Conservation (phyloP, 257 asterid species). For the Salvia splendens region DNA sequence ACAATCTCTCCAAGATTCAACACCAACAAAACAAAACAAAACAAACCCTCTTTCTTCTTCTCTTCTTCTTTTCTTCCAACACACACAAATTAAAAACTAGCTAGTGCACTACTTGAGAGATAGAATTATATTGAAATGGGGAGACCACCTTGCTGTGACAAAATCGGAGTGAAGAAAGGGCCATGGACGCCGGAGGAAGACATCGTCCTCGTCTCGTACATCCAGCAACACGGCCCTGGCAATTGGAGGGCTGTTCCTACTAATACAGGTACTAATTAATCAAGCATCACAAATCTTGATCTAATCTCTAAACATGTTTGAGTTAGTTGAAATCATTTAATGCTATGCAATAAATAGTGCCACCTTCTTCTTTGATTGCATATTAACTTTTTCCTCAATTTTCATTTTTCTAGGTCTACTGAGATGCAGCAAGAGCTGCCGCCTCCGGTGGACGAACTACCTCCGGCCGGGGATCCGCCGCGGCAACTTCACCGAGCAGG, state of each 20-base stretch:
- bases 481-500: constrained; percentile 72
- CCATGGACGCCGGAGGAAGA: constrained; percentile 98
- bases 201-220: constrained; percentile 74
- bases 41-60: neutral
- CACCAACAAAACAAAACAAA: neutral
- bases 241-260: constrained; percentile 84
- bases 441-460: constrained; percentile 92
- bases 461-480: constrained; percentile 92
- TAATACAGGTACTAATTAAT: constrained; percentile 62
- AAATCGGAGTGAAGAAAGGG: constrained; percentile 77
- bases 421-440: constrained; percentile 92
- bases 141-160: constrained; percentile 86
- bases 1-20: constrained; percentile 14
- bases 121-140: constrained; percentile 79
- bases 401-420: constrained; percentile 49
- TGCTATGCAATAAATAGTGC: constrained; percentile 41
- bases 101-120: constrained; percentile 37
- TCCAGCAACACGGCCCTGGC: constrained; percentile 83
- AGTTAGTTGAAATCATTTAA: constrained; percentile 50
- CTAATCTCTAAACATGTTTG: neutral
- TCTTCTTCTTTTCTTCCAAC: too few species aligned
- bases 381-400: neutral
- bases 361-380: too few species aligned
- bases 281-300: constrained; percentile 5
- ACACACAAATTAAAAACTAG: neutral